Base-by-base conservation (phyloP, 495 filamentous ascomycete genomes). In the Aspergillus sclerotiicarbonarius region DNA sequence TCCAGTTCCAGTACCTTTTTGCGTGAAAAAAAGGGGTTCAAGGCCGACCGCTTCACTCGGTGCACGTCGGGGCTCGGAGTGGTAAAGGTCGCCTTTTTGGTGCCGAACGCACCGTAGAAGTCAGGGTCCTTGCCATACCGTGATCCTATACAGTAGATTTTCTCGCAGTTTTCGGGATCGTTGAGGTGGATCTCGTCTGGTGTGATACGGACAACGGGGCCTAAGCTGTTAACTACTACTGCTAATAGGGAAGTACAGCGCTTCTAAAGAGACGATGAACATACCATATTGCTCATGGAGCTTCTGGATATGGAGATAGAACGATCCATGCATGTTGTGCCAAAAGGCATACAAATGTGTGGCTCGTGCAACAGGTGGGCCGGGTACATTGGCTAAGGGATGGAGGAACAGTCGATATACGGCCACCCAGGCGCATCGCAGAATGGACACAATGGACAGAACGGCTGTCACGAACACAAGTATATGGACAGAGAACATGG, bases 11-110 rank as follows among this genome's bases (percentile, higher is more conserved):
- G 64, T 18, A 73, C 67, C 1, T 58, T 65, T n/a, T 63, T 61
- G 0, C 69, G 61, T 0, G 76, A 78, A 62, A 78, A 79, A 58
- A 78, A 79, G 0, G 71, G 70, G 59, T 72, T 75, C 9, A 78
- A 53, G 0, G 64, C 61, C 0, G 52, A 56, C 6, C 77, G 69
- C 6, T 72, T 68, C 1, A 59, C 37, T 0, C 67, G 67, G 62
- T 79, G 76, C 8, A 70, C 54, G 3, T 71, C 64, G 20, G 63
- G 62, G 18, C 57, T 54, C 1, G 60, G 55, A 6, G 71, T 62
- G n/a, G 66, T 62, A 30, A 69, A 66, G 16, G 60, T 53, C 7
- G 65, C 57, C 10, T 51, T 51, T 0, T 52, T 21, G 8, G 52
- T 60, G 32, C 62, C 65, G n/a, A 64, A 53, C 48, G 56, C 53